These are phyloP conservation scores for Cladosporium sp. DNA, from an alignment of 2,329 filamentous ascomycete species.

Conservation along the genomic window DNA sequence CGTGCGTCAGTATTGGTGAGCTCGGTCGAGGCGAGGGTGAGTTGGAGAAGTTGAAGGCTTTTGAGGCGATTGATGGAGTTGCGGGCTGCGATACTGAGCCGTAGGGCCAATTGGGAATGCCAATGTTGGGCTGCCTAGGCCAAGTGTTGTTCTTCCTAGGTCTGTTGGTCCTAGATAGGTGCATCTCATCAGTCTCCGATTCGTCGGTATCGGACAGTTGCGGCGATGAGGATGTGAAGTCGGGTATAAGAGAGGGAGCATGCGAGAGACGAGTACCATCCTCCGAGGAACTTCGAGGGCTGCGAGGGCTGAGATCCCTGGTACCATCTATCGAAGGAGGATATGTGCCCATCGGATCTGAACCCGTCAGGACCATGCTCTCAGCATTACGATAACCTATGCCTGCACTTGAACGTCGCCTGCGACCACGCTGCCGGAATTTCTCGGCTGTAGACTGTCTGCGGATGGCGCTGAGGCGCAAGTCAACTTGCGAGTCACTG, in stretches of 20 bases:
- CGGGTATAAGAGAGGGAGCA: neutral
- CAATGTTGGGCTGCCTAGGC: conserved; percentile 8
- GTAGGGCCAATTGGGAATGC: conserved; percentile 17
- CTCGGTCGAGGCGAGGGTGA: conserved; percentile 1
- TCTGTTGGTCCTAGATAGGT: conserved; percentile 8
- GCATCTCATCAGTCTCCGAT: conserved; percentile 1
- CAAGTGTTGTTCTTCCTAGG: conserved; percentile 23
- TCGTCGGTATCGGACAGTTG: conserved; percentile 7
- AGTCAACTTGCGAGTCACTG: conserved; percentile 59
- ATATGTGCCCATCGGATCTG: neutral
- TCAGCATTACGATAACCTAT: neutral
- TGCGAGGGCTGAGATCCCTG: neutral
- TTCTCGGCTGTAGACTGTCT: conserved; percentile 1
- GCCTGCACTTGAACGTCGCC: neutral
- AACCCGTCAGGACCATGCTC: conserved; percentile 3
- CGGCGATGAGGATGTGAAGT: conserved; percentile 4
- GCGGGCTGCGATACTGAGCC: conserved; percentile 29
- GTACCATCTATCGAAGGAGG: neutral
- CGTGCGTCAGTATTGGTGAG: conserved; percentile 2
- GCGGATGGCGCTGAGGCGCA: conserved; percentile 35
- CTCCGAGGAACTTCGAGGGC: conserved; percentile 8
- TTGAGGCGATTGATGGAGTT: conserved; percentile 18
- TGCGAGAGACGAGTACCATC: neutral
- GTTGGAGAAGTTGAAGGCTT: conserved; percentile 9
- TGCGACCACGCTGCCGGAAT: neutral